Evolutionary conservation across 192 early-diverging fungal genomes (phyloP), one percentile per base, ranked within the genome.

Genomic region (Umbelopsis vinacea): DNA sequence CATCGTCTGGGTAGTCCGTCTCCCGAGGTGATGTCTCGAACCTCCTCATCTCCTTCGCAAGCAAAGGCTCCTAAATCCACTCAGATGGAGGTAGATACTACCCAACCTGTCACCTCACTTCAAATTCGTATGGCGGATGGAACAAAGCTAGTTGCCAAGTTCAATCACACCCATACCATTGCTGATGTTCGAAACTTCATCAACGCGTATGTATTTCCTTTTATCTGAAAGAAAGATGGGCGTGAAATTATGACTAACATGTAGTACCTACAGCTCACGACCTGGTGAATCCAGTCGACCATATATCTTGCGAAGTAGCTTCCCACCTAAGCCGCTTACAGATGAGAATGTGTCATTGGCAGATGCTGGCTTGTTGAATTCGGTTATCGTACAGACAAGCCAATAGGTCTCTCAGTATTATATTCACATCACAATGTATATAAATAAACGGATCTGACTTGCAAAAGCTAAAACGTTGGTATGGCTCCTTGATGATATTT

Each of bases 111-210:
- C 8, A 97, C 97, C 6, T 87, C 90, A 35, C 85, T 99, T n/a
- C 96, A 97, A 80, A 88, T 99, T 67, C 87, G 97, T 43, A 79
- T 99, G 60, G 93, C 86, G 6, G 95, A 98, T 73, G 96, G 97
- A 22, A 87, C 93, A 19, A 87, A 87, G 87, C 88, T 96, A 83
- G 88, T 97, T n/a, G 90, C 88, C n/a, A 89, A 89, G 66, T 89
- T 93, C 69, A 99, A 99, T 76, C 94, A 95, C 54, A 90, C 91
- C 15, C 94, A 97, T 70, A 97, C 94, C 0, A 78, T 99, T 60
- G 92, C 86, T 35, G 97, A 97, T 66, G 76, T 98, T 35, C 87
- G 94, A 8, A 79, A 81, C 29, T 95, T 88, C 67, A 89, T 98
- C 67, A 83, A 89, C 67, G 81, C 85, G 73, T 92, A 90, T 67